Conservation (phyloP, 2,329 filamentous ascomycete genomes). For the Ilyonectria sp. region DNA sequence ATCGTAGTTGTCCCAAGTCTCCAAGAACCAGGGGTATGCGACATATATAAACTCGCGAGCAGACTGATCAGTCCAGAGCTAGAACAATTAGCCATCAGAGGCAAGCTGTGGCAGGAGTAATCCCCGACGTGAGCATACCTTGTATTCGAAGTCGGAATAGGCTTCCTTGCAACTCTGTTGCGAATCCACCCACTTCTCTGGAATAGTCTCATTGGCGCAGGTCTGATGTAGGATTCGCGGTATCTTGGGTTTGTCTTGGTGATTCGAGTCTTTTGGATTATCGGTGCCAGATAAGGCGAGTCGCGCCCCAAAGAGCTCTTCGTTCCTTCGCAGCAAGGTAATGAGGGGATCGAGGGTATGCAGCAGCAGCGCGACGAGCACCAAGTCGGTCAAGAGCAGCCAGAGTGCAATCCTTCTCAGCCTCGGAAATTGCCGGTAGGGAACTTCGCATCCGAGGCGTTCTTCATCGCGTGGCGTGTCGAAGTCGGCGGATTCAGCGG, state of each 20-base stretch:
- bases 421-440: too few species aligned
- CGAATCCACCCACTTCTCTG: conserved; percentile 74
- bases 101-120: too few species aligned
- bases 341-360: conserved; percentile 80
- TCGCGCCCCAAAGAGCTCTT: conserved; percentile 50
- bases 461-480: too few species aligned
- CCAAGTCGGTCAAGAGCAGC: conserved; percentile 72
- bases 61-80: conserved; percentile 81
- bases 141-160: conserved; percentile 82
- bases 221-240: conserved; percentile 86
- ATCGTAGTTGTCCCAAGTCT: conserved; percentile 57
- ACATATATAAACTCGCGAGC: conserved; percentile 77
- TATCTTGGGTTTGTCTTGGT: conserved; percentile 60
- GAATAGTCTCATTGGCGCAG: conserved; percentile 79
- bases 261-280: conserved; percentile 68
- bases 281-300: conserved; percentile 38
- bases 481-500: too few species aligned
- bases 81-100: neutral
- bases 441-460: too few species aligned
- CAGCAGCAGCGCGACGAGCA: conserved; percentile 75
- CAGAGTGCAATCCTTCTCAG: conserved; percentile 65
- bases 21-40: conserved; percentile 80
- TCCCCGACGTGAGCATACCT: conserved; percentile 57
- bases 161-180: conserved; percentile 77
- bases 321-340: conserved; percentile 71